Evolutionary conservation across 441 rosid genomes (phyloP), one percentile per base, ranked within the genome.

Genomic region (Adansonia rubrostipa): DNA sequence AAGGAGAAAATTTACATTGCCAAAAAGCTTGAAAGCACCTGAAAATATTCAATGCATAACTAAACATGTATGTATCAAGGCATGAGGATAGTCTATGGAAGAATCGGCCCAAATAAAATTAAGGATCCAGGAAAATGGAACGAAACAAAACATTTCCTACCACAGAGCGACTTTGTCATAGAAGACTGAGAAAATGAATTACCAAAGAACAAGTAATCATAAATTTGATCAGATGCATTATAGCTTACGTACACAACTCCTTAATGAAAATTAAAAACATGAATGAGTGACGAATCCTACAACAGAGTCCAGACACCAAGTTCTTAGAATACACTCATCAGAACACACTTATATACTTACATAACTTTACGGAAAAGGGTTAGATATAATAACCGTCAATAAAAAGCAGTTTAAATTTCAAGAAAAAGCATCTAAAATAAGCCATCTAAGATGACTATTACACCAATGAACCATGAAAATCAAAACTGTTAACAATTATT

Each of bases 101-200:
- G 62, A 64, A 76, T 44, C 72, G 33, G 60, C 22, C n/a, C 28
- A 11, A 53, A 65, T 17, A 65, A 17, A 73, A 20, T 11, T 1
- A 73, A 73, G 53, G 48, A 57, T 65, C 65, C 28, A 17, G 51
- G 40, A 57, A n/a, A 73, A 58, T 44, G 60, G 33, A 61, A 62
- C 58, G 60, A 73, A 73, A 45, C 44, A 28, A n/a, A 48, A 7
- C 2, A 1, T 20, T 58, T 45, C 58, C 15, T 1, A 47, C 47
- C 56, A 24, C 5, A 73, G 60, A 58, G 66, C 20, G 5, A 58
- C 22, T 60, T 44, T 45, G 54, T 19, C n/a, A 36, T 11, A 17
- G 24, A 19, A 72, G 33, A 56, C 13, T 72, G 56, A 36, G 15
- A 73, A 40, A 20, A 24, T 44, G 45, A 61, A 9, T 1, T 67